Percentiles rank a stretch among this genome's conserved stretches.
Conservation (phyloP, 78 protist genomes). For the Dictyostelium capitatum region DNA sequence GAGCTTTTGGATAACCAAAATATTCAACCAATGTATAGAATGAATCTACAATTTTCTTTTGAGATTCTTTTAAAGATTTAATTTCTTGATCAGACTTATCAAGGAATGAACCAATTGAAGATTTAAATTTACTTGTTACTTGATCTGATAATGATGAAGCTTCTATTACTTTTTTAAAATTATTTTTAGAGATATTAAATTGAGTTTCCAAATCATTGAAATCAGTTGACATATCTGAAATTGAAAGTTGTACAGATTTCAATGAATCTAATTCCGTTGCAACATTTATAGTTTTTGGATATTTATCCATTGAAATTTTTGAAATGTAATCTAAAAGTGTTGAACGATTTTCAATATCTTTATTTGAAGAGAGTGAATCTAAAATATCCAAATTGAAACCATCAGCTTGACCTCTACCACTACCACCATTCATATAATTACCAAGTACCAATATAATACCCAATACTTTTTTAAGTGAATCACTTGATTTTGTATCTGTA, state of each 20-base stretch:
- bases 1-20: constrained; percentile 52
- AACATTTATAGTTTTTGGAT: constrained; percentile 49
- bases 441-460: constrained; percentile 75
- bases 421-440: constrained; percentile 78
- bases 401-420: constrained; percentile 74
- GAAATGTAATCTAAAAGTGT: constrained; percentile 44
- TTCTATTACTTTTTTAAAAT: constrained; percentile 15
- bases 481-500: constrained; percentile 23
- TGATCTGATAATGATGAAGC: background rate
- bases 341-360: constrained; percentile 43
- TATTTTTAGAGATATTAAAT: constrained; percentile 13
- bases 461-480: constrained; percentile 16
- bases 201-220: constrained; percentile 50
- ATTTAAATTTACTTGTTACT: background rate
- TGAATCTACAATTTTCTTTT: constrained; percentile 17
- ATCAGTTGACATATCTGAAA: constrained; percentile 52
- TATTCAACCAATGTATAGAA: constrained; percentile 31
- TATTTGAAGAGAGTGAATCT: constrained; percentile 29
- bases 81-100: background rate
- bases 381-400: constrained; percentile 67
- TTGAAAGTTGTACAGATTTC: constrained; percentile 41
- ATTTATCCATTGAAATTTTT: constrained; percentile 50
- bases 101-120: background rate
- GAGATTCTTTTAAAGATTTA: constrained; percentile 24
- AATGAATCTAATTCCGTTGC: constrained; percentile 51